phyloP scores from a whole-genome alignment of 106 monocot genomes.

The Allium sativum region DNA sequence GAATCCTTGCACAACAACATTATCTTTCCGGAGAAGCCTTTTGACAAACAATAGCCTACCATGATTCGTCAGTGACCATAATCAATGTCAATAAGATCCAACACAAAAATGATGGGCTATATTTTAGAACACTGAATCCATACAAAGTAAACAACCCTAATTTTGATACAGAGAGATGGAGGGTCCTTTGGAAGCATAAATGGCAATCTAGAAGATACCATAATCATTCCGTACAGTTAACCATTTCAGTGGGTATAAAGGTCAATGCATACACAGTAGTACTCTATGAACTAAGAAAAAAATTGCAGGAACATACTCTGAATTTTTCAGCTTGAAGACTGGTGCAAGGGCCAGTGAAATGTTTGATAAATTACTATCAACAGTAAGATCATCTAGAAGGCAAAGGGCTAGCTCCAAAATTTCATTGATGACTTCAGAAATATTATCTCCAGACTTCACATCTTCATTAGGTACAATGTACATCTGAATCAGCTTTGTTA shows the following conservation, averaged over 20 bases:
- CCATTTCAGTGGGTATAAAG: too few species aligned
- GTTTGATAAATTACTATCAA: slow-evolving; percentile 24
- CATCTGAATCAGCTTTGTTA: slow-evolving; percentile 38
- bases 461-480: slow-evolving; percentile 27
- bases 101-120: too few species aligned
- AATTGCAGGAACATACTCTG: slow-evolving; percentile 30
- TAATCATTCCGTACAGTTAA: too few species aligned
- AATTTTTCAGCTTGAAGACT: slow-evolving; percentile 45
- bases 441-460: slow-evolving; percentile 16
- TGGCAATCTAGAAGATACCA: too few species aligned
- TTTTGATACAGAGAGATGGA: too few species aligned
- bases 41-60: slow-evolving; percentile 53
- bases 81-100: too few species aligned
- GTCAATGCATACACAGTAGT: too few species aligned
- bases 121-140: too few species aligned
- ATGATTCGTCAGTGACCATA: slow-evolving; percentile 25
- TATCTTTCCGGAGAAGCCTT: slow-evolving; percentile 46
- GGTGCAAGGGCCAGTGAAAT: slow-evolving; percentile 39
- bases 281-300: background rate
- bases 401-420: slow-evolving; percentile 51
- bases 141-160: too few species aligned
- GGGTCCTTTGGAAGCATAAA: too few species aligned
- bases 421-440: slow-evolving; percentile 25
- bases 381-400: slow-evolving; percentile 46
- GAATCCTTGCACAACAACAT: slow-evolving; percentile 31